Evolutionary conservation across 2,329 filamentous ascomycete species (phyloP), one percentile per base, ranked within the genome.

Genomic region (Ustilaginoidea virens): DNA sequence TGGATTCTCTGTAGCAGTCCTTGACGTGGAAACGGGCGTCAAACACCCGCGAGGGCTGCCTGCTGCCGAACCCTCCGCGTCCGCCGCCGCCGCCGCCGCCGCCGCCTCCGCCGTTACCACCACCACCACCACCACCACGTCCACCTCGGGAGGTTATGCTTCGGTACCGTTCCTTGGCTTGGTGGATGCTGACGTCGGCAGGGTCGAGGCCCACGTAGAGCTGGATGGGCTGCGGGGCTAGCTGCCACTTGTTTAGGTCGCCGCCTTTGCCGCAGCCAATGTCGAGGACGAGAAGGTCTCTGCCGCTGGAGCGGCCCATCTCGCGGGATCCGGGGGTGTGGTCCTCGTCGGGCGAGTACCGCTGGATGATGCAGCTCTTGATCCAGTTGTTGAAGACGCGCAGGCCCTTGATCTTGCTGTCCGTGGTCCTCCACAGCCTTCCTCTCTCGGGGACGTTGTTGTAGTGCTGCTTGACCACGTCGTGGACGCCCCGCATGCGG

Each of bases 361-460:
- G 94, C 49, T 96, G 86, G 41, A 98, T 96, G 41, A 96, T 72
- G 28, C 81, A 87, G 48, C 83, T 93, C 63, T 98, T 98, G 56
- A 98, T 71, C 90, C 90, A 98, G 54, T 98, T 98, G 60, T 98
- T 98, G 63, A 93, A 90, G 40, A 80, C 82, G 30, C 90, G 74
- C 30, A 98, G 61, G 1, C 90, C 90, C 57, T 92, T 93, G 61
- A 98, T 98, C 45, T 81, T 79, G 52, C 81, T 92, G 45, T 92
- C 85, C 5, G 83, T 92, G 49, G 80, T 83, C 28, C 90, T 74
- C 87, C 90, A 98, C 46, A 94, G 85, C 30, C 87, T 74, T 9
- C 90, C 90, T 17, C 86, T 73, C 58, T 98, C 80, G 1, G 87
- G 87, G 0, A 96, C 87, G 21, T 80, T 77, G 54, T 98, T 98